Evolutionary conservation across 805 yeast genomes (phyloP), one percentile per base, ranked within the genome.

Genomic region (Hanseniaspora osmophila): DNA sequence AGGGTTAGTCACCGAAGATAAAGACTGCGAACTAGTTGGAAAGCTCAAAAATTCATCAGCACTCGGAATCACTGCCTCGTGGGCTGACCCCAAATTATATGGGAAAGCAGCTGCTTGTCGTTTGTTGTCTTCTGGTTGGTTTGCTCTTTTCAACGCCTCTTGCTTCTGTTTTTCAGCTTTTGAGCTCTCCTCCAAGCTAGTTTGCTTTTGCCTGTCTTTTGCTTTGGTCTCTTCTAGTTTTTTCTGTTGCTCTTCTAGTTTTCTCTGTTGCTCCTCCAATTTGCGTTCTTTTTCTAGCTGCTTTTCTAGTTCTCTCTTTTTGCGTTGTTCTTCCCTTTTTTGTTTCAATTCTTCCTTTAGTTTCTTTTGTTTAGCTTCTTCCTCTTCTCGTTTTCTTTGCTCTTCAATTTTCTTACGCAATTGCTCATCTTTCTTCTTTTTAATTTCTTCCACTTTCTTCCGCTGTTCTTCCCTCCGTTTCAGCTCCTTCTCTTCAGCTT

Each of bases 271-370:
- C 58, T 61, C 48, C 58, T 66, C 13, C 55, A 49, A 30, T 44
- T 43, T 39, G 19, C 30, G 30, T 33, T 42, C 47, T 30, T 39
- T 40, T 27, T 49, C 46, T 30, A 44, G 37, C 35, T 40, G 17
- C 40, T 49, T 37, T 42, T 59, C 60, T 19, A 60, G 62, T 52
- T 49, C 57, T 47, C 52, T 51, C 51, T 54, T 61, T 54, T 48
- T 57, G 58, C 72, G 66, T 45, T 62, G 66, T 45, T 61, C 65
- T 43, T 19, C 30, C 30, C 66, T 54, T 45, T 61, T 60, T 30
- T 64, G 59, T 55, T 63, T 56, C 54, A 68, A 56, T 48, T 70
- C 64, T 54, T 69, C 67, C 54, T 69, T 65, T 32, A 56, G 59
- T 46, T 57, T 62, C 30, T 55, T 55, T 43, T 59, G 61, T 53